phyloP scores from a whole-genome alignment of 371 early-diverging fungal species.

The Phascolomyces articulosus region DNA sequence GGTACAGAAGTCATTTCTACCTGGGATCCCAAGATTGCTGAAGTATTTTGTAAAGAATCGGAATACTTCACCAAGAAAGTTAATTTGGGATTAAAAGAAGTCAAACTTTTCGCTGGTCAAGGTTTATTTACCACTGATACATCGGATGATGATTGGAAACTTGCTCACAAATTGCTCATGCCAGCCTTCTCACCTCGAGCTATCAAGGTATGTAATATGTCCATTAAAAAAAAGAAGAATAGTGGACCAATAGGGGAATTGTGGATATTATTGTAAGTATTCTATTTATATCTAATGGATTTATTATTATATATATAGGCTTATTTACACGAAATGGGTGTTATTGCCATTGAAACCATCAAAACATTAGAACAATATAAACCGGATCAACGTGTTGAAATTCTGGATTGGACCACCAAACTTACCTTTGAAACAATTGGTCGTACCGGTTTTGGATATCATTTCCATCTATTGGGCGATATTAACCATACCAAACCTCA shows the following conservation, averaged over 20 bases:
- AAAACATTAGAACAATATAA: constrained; percentile 38
- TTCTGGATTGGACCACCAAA: constrained; percentile 59
- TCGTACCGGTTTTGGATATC: constrained; percentile 61
- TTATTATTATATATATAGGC: too few species aligned
- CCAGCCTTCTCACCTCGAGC: constrained; percentile 51
- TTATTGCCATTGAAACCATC: constrained; percentile 36
- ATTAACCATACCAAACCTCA: constrained; percentile 43
- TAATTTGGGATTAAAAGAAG: constrained; percentile 23
- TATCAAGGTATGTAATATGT: constrained; percentile 40
- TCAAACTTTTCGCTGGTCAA: constrained; percentile 40
- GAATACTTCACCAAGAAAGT: constrained; percentile 51
- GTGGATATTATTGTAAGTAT: too few species aligned
- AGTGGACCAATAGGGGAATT: too few species aligned
- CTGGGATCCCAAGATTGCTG: constrained; percentile 39
- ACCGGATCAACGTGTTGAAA: constrained; percentile 41
- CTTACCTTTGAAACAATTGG: constrained; percentile 59
- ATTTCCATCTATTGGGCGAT: constrained; percentile 52
- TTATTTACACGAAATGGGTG: constrained; percentile 50
- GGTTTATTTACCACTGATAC: constrained; percentile 52
- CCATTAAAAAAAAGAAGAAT: not conserved
- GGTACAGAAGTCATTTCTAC: constrained; percentile 20
- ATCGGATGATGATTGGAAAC: constrained; percentile 46
- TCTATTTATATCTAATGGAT: too few species aligned
- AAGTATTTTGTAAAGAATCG: constrained; percentile 36
- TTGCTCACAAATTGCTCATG: constrained; percentile 57